These are phyloP conservation scores for Mycothermus thermophilus DNA, from an alignment of 495 filamentous ascomycete species.

Conservation along the genomic window DNA sequence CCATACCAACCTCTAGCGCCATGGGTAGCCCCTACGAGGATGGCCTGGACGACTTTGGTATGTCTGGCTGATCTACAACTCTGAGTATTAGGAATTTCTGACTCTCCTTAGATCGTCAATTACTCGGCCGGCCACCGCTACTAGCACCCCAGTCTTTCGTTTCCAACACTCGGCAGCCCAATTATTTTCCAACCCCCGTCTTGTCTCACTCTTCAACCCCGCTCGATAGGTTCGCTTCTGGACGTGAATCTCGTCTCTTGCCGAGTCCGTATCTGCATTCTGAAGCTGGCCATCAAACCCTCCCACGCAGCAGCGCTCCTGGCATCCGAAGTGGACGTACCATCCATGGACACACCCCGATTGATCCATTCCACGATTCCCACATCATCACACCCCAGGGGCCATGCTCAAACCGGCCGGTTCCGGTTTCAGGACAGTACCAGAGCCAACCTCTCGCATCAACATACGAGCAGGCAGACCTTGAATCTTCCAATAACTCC, in stretches of 20 bases:
- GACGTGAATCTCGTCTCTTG: not conserved
- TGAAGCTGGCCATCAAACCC: not conserved
- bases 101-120: constrained; percentile 7
- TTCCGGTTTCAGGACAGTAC: no score
- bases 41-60: constrained; percentile 24
- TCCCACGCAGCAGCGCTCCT: no score
- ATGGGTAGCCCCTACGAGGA: constrained; percentile 4
- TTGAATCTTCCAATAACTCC: no score
- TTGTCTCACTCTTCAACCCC: not conserved
- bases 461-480: no score
- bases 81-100: constrained; percentile 1
- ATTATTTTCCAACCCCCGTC: constrained; percentile 4
- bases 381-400: no score
- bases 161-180: not conserved
- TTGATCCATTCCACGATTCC: no score
- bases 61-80: constrained; percentile 9
- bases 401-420: no score
- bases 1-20: no score
- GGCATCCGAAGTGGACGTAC: no score
- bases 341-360: no score
- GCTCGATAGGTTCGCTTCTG: not conserved
- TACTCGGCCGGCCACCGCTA: constrained; percentile 6
- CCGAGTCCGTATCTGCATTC: not conserved
- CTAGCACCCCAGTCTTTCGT: not conserved
- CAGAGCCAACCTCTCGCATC: no score